A percentile compares a stretch with the other conserved stretches of the same genome.
Conservation (phyloP, 805 yeast species). For the Phaffomyces opuntiae region DNA sequence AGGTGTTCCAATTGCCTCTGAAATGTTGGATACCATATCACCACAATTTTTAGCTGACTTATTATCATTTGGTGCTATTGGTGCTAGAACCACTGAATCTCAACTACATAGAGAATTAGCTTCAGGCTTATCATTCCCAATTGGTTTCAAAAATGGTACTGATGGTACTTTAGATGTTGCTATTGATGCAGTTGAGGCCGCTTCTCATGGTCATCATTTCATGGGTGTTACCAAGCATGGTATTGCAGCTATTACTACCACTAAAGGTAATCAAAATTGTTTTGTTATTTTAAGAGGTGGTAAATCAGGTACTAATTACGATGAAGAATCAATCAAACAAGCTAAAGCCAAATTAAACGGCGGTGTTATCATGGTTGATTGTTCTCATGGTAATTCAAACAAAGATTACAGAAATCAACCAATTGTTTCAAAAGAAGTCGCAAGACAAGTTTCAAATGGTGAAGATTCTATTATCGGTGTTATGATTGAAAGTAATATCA, state of each 20-base stretch:
- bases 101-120: conserved; percentile 97
- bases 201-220: conserved; percentile 89
- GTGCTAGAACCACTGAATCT: conserved; percentile 98
- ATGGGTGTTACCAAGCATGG: conserved; percentile 98
- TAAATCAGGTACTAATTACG: conserved; percentile 88
- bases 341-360: conserved; percentile 58
- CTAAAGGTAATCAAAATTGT: conserved; percentile 92
- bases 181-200: conserved; percentile 88
- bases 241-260: conserved; percentile 90
- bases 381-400: conserved; percentile 95
- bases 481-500: conserved; percentile 90
- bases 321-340: conserved; percentile 64
- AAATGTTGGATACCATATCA: conserved; percentile 96
- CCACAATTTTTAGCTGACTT: conserved; percentile 93
- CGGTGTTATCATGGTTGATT: conserved; percentile 81
- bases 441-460: conserved; percentile 76
- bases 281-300: conserved; percentile 96
- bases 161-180: conserved; percentile 94
- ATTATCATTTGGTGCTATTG: conserved; percentile 93
- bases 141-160: conserved; percentile 98
- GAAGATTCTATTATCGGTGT: conserved; percentile 80
- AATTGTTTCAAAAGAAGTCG: conserved; percentile 74
- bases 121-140: conserved; percentile 96
- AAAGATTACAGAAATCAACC: conserved; percentile 96
- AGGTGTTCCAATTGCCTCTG: conserved; percentile 91